Evolutionary conservation across 331 rosid species (phyloP), one percentile per base, ranked within the genome.

Genomic region (Prunus yedoensis): DNA sequence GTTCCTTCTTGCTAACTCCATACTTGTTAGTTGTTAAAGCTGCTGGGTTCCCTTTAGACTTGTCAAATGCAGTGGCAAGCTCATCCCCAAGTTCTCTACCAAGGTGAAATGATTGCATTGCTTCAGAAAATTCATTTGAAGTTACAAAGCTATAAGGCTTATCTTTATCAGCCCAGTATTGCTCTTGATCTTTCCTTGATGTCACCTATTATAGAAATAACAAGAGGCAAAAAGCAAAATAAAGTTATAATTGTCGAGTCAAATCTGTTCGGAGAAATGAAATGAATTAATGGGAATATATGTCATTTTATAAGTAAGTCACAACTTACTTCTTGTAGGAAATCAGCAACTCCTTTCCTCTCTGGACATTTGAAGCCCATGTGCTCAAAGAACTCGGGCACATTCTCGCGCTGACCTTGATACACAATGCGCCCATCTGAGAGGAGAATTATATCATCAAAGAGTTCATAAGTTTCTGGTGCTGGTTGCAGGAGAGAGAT

Each of bases 401-500:
- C 91, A 30, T 89, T 88, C 74, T 89, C 92, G 0, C 96, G 88
- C 27, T 96, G 97, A 71, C 98, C 98, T 67, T 93, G 97, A 75
- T 91, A 93, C 63, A 93, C 96, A 63, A 93, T 88, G 62, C 87
- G 88, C 30, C 98, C 98, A 79, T 93, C 97, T 43, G 98, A 93
- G 78, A 93, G 89, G 58, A 91, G 89, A 76, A 91, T 90, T 60
- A 93, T 84, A 32, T 93, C 98, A 67, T 93, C 98, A 66, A 91
- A 91, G 10, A 91, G 85, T 54, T 89, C 94, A 60, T 87, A 93
- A 56, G 98, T 91, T 85, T 93, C 98, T 18, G 97, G 97, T 43
- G 96, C 96, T 43, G 98, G 98, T 71, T 93, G 98, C 47, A 93
- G 93, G 69, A 93, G 98, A 83, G 98, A 93, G 77, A 93, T 91